Evolutionary conservation across 352 stramenopile species (phyloP).

Genomic region (Phytophthora chlamydospora): DNA sequence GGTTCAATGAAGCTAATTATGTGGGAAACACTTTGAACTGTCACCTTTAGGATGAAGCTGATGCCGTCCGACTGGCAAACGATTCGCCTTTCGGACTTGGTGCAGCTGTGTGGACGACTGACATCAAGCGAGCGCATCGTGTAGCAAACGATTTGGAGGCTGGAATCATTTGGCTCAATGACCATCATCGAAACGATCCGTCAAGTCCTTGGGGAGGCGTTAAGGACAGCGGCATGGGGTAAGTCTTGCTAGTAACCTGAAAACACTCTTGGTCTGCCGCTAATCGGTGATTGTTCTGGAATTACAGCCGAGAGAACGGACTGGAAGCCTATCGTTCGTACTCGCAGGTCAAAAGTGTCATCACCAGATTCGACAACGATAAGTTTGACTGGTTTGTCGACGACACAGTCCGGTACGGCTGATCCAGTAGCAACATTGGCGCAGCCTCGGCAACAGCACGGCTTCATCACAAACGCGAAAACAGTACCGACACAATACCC

Average conservation of each 20-base stretch:
- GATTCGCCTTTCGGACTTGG: slow-evolving; percentile 83
- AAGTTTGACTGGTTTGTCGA: slow-evolving; percentile 85
- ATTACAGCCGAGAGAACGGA: slow-evolving; percentile 85
- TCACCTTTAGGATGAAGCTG: slow-evolving; percentile 59
- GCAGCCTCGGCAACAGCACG: not conserved
- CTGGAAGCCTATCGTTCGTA: slow-evolving; percentile 70
- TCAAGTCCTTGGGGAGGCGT: slow-evolving; percentile 74
- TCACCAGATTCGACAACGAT: slow-evolving; percentile 63
- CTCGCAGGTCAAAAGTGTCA: slow-evolving; percentile 79
- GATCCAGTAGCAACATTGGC: slow-evolving; percentile 1
- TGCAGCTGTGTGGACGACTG: slow-evolving; percentile 84
- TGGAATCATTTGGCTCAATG: slow-evolving; percentile 93
- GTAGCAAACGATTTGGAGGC: slow-evolving; percentile 85
- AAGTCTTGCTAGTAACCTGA: not conserved
- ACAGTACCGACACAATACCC: too few species aligned
- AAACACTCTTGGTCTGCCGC: not conserved
- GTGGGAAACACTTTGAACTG: slow-evolving; percentile 2
- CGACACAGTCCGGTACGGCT: slow-evolving; percentile 64
- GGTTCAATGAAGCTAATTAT: slow-evolving; percentile 27
- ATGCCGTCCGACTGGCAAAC: slow-evolving; percentile 83
- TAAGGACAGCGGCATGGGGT: slow-evolving; percentile 75
- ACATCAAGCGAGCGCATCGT: slow-evolving; percentile 80
- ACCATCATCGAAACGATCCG: slow-evolving; percentile 66
- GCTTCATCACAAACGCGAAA: too few species aligned
- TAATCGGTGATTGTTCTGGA: slow-evolving; percentile 1